phyloP scores from a whole-genome alignment of 495 filamentous ascomycete species.

The Podospora didyma region DNA sequence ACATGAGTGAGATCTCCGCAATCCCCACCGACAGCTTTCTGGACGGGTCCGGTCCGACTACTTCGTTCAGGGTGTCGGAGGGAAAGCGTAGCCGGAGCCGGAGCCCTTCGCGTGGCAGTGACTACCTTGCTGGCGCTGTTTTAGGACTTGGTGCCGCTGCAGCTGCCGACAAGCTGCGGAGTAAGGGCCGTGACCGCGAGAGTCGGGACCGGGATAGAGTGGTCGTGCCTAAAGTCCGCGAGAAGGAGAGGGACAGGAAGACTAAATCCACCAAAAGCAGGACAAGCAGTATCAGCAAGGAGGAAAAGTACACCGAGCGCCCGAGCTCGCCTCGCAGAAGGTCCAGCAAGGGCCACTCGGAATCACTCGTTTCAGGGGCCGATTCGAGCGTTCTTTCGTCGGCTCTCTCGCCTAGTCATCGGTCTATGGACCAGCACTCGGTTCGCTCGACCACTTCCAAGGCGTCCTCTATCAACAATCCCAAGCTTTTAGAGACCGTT shows the following conservation, averaged over 20 bases:
- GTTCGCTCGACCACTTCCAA: constrained; percentile 72
- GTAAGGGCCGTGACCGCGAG: constrained; percentile 28
- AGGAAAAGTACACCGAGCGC: constrained; percentile 43
- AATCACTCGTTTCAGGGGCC: constrained; percentile 55
- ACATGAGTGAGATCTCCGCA: constrained; percentile 77
- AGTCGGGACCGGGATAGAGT: constrained; percentile 25
- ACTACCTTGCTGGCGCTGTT: constrained; percentile 32
- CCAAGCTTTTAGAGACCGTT: constrained; percentile 88
- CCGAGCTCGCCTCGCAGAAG: constrained; percentile 56
- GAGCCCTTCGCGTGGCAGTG: constrained; percentile 34
- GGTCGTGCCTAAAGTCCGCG: constrained; percentile 22
- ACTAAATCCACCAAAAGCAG: constrained; percentile 52
- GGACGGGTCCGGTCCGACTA: constrained; percentile 52
- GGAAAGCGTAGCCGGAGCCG: constrained; percentile 29
- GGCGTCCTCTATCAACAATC: constrained; percentile 85
- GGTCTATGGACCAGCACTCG: constrained; percentile 71
- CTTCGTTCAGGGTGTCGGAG: constrained; percentile 26
- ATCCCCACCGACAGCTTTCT: constrained; percentile 91
- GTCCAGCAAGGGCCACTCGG: constrained; percentile 59
- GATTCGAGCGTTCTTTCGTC: constrained; percentile 77
- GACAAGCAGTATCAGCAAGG: constrained; percentile 62
- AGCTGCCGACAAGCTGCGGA: constrained; percentile 46
- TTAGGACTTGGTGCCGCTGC: constrained; percentile 36
- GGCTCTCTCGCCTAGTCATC: constrained; percentile 63
- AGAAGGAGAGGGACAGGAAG: constrained; percentile 43